Base-by-base conservation (phyloP, 2,329 filamentous ascomycete genomes). In the Paecilomyces niveus region DNA sequence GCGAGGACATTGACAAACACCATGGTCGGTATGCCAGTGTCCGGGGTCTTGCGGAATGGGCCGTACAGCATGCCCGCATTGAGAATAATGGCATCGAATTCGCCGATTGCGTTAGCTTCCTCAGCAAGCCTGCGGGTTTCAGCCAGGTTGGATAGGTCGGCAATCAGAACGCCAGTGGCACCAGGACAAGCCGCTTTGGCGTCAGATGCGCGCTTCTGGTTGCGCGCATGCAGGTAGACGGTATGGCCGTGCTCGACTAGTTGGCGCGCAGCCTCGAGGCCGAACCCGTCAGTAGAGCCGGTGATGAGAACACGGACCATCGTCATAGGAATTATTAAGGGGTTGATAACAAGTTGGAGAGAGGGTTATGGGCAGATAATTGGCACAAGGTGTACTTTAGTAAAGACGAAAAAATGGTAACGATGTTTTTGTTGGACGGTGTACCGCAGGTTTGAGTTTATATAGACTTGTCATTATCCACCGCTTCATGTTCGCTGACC, bases 221-320 rank as follows among this genome's bases (percentile, higher is more conserved):
- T 39, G 33, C 33, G 33, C 1, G 33, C 33, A 15, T 39, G 33
- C 1, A 39, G 33, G 33, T 15, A 11, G 11, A 39, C 33, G 9
- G 33, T 2, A 15, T 39, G 33, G 33, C 33, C 33, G 13, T 77
- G 75, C 3, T 77, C 70, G 54, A 78, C 64, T 29, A 85, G 79
- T 6, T 74, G 72, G 59, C 79, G 74, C 39, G 83, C 83, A 1
- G 81, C 78, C 0, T 77, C 71, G 24, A 75, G 76, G 57, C 83
- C 83, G 33, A 85, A 76, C 59, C 83, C 83, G 65, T 85, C 83
- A 11, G 80, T 79, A 22, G 81, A 84, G 53, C 83, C 83, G 8
- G 83, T 85, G 59, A 86, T 83, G 59, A 71, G 69, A 13, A 82
- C 78, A 31, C 75, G 72, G 52, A 73, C 73, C 75, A 79, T 79